phyloP scores from a whole-genome alignment of 1,139 yeast genomes.

The Suhomyces choctaworum region DNA sequence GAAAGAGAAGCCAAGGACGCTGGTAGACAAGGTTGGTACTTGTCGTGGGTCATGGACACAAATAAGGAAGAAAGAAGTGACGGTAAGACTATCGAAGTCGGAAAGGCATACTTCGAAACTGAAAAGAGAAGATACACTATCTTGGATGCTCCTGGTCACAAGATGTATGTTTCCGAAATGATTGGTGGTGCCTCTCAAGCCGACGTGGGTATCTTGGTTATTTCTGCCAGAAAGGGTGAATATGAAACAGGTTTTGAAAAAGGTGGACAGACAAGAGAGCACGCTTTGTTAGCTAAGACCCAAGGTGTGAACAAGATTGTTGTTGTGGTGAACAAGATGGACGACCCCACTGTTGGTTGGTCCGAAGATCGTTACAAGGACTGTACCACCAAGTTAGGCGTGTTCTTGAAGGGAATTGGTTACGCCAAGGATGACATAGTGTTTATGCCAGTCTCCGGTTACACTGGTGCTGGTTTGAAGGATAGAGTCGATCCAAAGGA shows the following conservation, averaged over 20 bases:
- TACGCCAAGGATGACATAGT: constrained; percentile 81
- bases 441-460: constrained; percentile 97
- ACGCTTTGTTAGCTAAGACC: constrained; percentile 94
- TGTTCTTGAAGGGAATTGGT: constrained; percentile 86
- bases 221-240: constrained; percentile 98
- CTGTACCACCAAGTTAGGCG: constrained; percentile 79
- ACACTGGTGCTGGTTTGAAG: constrained; percentile 94
- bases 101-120: constrained; percentile 95
- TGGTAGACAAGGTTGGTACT: constrained; percentile 99
- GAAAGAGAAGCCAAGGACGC: constrained; percentile 99
- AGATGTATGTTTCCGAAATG: constrained; percentile 98
- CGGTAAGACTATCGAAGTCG: constrained; percentile 99
- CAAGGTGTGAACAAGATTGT: constrained; percentile 94
- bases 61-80: constrained; percentile 97
- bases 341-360: constrained; percentile 96
- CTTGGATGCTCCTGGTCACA: constrained; percentile 99
- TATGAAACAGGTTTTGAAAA: constrained; percentile 99
- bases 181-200: constrained; percentile 99
- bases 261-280: constrained; percentile 99
- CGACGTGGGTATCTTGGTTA: constrained; percentile 94
- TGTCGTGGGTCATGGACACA: constrained; percentile 99
- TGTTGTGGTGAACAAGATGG: constrained; percentile 98
- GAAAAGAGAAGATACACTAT: constrained; percentile 97
- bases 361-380: constrained; percentile 94
- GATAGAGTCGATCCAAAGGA: constrained; percentile 69